phyloP scores from a whole-genome alignment of 148 eudicot genomes.

The Hydrangea macrophylla region DNA sequence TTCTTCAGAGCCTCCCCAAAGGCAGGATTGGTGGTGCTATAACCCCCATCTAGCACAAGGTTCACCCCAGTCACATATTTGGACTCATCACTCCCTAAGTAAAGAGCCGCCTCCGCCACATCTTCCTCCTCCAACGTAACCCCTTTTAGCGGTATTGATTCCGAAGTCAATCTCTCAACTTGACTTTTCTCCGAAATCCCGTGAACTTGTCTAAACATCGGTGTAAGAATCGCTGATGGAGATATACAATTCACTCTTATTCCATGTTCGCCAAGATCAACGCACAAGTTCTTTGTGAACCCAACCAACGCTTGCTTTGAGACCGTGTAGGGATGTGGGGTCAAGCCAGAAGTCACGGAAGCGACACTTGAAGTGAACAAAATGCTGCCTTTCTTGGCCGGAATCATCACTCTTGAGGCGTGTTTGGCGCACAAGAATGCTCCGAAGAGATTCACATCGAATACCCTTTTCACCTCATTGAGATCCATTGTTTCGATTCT shows the following conservation, averaged over 20 bases:
- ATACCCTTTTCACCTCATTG: too few relatives aligned
- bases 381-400: too few relatives aligned
- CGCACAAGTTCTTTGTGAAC: too few relatives aligned
- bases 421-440: too few relatives aligned
- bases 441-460: too few relatives aligned
- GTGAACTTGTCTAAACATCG: background rate
- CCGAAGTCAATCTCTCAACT: background rate
- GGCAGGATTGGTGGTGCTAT: constrained; percentile 27
- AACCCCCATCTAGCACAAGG: constrained; percentile 47
- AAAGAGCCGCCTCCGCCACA: constrained; percentile 35
- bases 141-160: constrained; percentile 24
- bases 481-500: too few relatives aligned
- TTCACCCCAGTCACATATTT: constrained; percentile 41
- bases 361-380: too few relatives aligned
- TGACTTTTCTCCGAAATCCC: background rate
- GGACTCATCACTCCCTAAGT: constrained; percentile 39
- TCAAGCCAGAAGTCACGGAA: too few relatives aligned
- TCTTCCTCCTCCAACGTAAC: constrained; percentile 23
- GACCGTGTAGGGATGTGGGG: too few relatives aligned
- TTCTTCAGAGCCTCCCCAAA: constrained; percentile 1
- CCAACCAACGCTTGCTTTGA: too few relatives aligned
- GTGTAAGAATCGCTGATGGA: constrained; percentile 19
- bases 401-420: too few relatives aligned
- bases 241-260: constrained; percentile 43
- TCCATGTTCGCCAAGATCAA: constrained; percentile 41